Percentiles rank a stretch among this genome's conserved stretches.
Evolutionary conservation across 345 rosid species (phyloP).

Genomic region (Citrus mangshanensis): DNA sequence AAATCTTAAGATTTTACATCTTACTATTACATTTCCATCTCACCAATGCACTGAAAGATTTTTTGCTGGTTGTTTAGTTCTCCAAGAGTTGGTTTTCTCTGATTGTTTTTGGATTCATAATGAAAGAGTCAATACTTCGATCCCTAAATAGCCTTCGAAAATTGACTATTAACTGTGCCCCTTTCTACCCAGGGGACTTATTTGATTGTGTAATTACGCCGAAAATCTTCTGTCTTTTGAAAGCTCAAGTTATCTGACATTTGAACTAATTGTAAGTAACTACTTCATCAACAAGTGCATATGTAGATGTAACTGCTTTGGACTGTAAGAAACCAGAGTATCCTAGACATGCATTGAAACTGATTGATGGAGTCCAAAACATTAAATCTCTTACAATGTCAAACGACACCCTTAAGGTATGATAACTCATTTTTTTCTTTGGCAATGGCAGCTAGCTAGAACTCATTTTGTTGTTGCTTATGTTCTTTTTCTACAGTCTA

Average conservation of each 20-base stretch:
- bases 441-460: neutral
- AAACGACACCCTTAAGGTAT: neutral
- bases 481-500: neutral
- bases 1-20: neutral
- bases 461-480: neutral
- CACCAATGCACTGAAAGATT: neutral
- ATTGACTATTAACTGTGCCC: neutral
- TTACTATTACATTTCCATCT: neutral
- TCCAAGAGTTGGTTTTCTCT: slow-evolving; percentile 5
- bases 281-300: neutral
- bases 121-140: neutral
- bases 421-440: too few relatives aligned
- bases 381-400: slow-evolving; percentile 3
- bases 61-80: neutral
- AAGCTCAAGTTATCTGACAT: neutral
- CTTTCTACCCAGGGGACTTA: neutral
- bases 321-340: neutral
- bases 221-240: neutral
- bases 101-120: neutral
- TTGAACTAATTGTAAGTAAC: neutral
- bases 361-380: neutral
- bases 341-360: neutral
- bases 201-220: neutral
- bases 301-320: neutral
- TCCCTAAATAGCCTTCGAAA: neutral